These are phyloP conservation scores for Gossypium aridum DNA, from an alignment of 441 rosid genomes.

Conservation along the genomic window DNA sequence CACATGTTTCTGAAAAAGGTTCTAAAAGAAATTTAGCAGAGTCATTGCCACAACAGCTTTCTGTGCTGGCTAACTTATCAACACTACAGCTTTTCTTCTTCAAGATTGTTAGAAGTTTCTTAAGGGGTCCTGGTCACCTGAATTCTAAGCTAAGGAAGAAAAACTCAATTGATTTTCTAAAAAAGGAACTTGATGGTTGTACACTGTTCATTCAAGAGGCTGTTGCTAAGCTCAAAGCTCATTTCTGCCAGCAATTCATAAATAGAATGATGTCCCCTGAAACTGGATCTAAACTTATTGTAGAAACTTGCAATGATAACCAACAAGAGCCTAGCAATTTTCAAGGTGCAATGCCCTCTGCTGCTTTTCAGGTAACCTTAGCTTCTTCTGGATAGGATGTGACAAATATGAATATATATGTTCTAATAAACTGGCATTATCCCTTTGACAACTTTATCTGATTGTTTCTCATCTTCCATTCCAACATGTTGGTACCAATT, in stretches of 20 bases:
- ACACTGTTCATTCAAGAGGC: conserved; percentile 28
- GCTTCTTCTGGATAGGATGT: conserved; percentile 3
- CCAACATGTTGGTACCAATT: not conserved
- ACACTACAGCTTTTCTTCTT: conserved; percentile 36
- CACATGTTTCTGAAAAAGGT: conserved; percentile 12
- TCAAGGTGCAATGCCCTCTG: conserved; percentile 33
- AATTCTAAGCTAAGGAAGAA: conserved; percentile 19
- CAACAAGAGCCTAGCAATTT: conserved; percentile 11
- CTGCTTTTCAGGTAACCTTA: conserved; percentile 41
- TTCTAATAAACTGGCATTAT: not conserved
- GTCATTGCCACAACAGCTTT: conserved; percentile 36
- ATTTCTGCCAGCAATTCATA: conserved; percentile 36
- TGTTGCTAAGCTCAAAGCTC: conserved; percentile 30
- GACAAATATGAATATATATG: not conserved
- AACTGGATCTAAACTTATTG: conserved; percentile 12
- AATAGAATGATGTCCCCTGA: conserved; percentile 24
- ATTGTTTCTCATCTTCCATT: not conserved
- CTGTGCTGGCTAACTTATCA: conserved; percentile 42
- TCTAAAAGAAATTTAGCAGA: conserved; percentile 26
- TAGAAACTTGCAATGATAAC: conserved; percentile 11
- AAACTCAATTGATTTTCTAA: conserved; percentile 20
- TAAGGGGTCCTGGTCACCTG: conserved; percentile 12
- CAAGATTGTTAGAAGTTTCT: conserved; percentile 24
- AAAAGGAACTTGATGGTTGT: conserved; percentile 27
- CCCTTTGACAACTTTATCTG: not conserved